Conservation (phyloP, 495 filamentous ascomycete genomes). For the Tetracladium setigerum region DNA sequence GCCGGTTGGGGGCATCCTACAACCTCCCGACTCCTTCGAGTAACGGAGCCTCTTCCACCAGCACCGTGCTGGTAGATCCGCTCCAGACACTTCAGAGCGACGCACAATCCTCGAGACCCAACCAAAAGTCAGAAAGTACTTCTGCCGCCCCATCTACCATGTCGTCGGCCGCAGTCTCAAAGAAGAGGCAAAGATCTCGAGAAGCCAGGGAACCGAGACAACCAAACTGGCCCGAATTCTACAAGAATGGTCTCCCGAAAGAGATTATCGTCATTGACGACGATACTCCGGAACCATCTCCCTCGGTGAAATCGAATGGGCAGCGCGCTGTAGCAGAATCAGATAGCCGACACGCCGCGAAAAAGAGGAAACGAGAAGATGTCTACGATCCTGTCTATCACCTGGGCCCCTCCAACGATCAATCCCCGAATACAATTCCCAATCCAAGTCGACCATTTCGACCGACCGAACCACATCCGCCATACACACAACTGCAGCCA, state of each 20-base stretch:
- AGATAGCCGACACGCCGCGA: constrained; percentile 31
- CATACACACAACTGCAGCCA: constrained; percentile 81
- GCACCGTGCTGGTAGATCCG: constrained; percentile 13
- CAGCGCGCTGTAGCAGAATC: constrained; percentile 8
- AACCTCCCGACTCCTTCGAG: constrained; percentile 20
- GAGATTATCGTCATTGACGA: constrained; percentile 96
- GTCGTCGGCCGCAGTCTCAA: constrained; percentile 22
- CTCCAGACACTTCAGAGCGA: constrained; percentile 12
- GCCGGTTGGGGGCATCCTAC: constrained; percentile 21
- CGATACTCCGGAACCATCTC: constrained; percentile 26
- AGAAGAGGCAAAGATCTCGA: constrained; percentile 51
- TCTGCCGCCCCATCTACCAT: constrained; percentile 23
- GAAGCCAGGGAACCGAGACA: constrained; percentile 21
- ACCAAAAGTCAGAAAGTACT: constrained; percentile 26
- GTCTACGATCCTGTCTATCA: constrained; percentile 57
- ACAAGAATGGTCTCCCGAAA: constrained; percentile 85
- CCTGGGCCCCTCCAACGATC: constrained; percentile 57
- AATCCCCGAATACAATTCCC: constrained; percentile 58
- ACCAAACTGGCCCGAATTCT: constrained; percentile 85
- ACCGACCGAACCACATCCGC: constrained; percentile 83
- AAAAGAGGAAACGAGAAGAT: constrained; percentile 41
- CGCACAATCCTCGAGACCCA: constrained; percentile 9
- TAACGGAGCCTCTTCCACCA: constrained; percentile 15
- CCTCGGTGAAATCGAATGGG: constrained; percentile 14
- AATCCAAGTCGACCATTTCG: constrained; percentile 61